Conservation (phyloP, 2,329 filamentous ascomycete species). For the Pseudocercospora ulei region DNA sequence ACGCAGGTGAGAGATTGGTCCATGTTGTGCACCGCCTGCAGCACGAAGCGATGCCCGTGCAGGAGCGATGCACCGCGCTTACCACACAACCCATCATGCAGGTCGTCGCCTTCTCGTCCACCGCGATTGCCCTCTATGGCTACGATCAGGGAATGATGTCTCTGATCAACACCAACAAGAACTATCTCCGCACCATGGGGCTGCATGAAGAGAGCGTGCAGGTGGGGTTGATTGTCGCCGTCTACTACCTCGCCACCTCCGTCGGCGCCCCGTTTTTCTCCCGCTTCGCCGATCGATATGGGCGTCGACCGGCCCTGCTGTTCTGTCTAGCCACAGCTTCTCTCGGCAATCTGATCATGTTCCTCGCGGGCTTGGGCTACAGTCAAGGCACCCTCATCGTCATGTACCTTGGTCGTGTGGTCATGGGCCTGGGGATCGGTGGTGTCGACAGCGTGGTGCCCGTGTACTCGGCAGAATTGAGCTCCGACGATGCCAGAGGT, state of each 20-base stretch:
- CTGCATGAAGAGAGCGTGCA: constrained; percentile 40
- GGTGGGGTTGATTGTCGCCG: constrained; percentile 51
- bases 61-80: neutral
- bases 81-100: constrained; percentile 28
- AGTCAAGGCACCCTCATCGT: constrained; percentile 38
- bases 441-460: constrained; percentile 54
- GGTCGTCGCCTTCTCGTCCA: constrained; percentile 47
- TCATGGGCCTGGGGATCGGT: constrained; percentile 51
- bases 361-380: constrained; percentile 46
- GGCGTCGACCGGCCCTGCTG: constrained; percentile 49
- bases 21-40: neutral
- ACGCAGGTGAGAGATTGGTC: constrained; percentile 17
- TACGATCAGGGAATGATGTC: constrained; percentile 42
- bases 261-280: constrained; percentile 50
- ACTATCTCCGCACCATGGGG: constrained; percentile 51
- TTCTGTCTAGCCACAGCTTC: constrained; percentile 46
- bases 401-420: constrained; percentile 44
- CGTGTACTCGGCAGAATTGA: constrained; percentile 50
- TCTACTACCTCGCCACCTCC: constrained; percentile 55
- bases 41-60: constrained; percentile 3
- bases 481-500: constrained; percentile 49
- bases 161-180: constrained; percentile 47
- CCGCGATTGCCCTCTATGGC: constrained; percentile 48
- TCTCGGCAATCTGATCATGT: constrained; percentile 53
- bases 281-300: constrained; percentile 46